A percentile compares a stretch with the other conserved stretches of the same genome.
Evolutionary conservation across 345 rosid species (phyloP).

Genomic region (Ceriops tagal): DNA sequence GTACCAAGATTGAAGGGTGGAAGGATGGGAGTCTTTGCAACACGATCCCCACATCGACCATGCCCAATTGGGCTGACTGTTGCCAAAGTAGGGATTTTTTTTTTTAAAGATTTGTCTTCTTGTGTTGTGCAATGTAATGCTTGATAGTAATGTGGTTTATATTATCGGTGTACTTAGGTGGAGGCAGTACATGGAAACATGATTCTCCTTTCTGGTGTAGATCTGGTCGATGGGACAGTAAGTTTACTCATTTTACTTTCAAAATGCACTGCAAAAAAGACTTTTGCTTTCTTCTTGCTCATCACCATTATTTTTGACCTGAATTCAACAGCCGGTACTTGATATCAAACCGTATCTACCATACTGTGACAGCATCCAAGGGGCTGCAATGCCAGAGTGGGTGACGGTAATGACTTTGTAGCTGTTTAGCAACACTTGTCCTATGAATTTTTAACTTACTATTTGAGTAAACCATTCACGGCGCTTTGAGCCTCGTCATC

Average conservation of each 20-base stretch:
- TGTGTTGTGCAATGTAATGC: background rate
- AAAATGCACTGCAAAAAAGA: background rate
- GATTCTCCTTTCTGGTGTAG: constrained; percentile 82
- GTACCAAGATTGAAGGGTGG: constrained; percentile 87
- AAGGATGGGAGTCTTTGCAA: constrained; percentile 82
- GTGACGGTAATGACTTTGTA: constrained; percentile 47
- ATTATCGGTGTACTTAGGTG: constrained; percentile 36
- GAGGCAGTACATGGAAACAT: constrained; percentile 67
- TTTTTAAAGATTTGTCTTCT: background rate
- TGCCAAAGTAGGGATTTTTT: constrained; percentile 58
- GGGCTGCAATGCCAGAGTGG: constrained; percentile 78
- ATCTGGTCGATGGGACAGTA: constrained; percentile 96
- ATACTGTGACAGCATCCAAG: constrained; percentile 72
- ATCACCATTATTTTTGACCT: background rate
- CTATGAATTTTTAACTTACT: background rate
- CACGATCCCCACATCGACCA: constrained; percentile 87
- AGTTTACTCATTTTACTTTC: constrained; percentile 21
- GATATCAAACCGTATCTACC: constrained; percentile 91
- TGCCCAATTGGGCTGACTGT: constrained; percentile 92
- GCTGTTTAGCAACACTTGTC: background rate
- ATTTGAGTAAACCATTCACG: background rate
- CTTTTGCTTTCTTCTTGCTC: background rate
- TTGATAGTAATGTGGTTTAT: background rate
- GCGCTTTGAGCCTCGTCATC: background rate
- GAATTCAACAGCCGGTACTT: constrained; percentile 58